A percentile compares a stretch with the other conserved stretches of the same genome.
Conservation (phyloP, 129 eudicot species). For the carrot (Daucus carota) region DNA sequence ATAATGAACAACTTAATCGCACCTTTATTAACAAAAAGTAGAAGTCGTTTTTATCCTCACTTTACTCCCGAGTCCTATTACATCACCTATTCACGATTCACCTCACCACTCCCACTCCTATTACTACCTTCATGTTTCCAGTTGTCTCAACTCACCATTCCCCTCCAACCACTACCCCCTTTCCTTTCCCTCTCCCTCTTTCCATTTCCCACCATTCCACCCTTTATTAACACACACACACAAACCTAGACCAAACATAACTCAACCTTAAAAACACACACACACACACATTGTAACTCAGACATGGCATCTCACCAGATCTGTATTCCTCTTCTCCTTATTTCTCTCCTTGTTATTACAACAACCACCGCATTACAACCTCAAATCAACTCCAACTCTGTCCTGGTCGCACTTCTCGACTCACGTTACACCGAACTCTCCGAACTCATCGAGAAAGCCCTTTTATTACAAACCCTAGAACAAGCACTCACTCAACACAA, state of each 20-base stretch:
- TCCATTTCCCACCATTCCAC: neutral
- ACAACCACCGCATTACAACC: neutral
- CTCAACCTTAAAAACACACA: too few relatives aligned
- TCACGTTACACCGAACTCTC: slow-evolving; percentile 66
- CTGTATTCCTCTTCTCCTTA: neutral
- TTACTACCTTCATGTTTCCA: neutral
- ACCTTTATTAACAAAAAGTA: neutral
- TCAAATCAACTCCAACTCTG: slow-evolving; percentile 43
- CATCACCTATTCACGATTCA: too few relatives aligned
- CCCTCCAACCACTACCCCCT: too few relatives aligned
- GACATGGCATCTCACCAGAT: neutral
- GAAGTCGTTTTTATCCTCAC: neutral
- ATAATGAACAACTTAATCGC: neutral
- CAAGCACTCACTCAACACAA: slow-evolving; percentile 48
- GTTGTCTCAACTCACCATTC: neutral
- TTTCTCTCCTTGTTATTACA: neutral
- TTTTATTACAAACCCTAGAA: slow-evolving; percentile 52
- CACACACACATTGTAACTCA: neutral
- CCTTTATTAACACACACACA: neutral
- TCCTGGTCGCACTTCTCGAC: slow-evolving; percentile 45
- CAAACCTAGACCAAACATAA: neutral
- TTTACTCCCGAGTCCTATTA: neutral
- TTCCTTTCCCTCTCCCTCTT: neutral
- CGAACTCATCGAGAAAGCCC: slow-evolving; percentile 83
- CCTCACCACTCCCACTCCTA: neutral